Base-by-base conservation (phyloP, 1,284 basidiomycete species). In the Schizophyllum amplum region DNA sequence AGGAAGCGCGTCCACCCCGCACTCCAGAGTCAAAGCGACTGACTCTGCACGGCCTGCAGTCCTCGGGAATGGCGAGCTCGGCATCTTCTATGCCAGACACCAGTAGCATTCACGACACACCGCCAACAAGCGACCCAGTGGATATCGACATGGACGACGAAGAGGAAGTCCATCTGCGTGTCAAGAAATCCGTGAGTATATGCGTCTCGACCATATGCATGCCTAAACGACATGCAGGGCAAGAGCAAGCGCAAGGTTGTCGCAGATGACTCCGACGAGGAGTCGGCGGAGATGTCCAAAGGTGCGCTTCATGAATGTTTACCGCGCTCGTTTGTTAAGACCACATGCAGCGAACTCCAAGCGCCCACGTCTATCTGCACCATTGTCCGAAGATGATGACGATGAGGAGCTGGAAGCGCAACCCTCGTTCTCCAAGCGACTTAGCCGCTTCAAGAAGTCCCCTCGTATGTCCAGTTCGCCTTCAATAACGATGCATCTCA, bases 181-280 rank as follows among this genome's bases (percentile, higher is more conserved):
- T 66, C 20, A 72, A 69, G 60, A 62, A 52, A 58, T 17, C 51
- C 23, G 27, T 13, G 13, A 24, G 5, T 47, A 17, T 33, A 4
- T 42, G 48, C 53, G 25, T 53, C 21, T n/a, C 13, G 51, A 57
- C 27, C n/a, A 46, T 52, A 23, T 53, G 22, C 15, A 11, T 48
- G 23, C 27, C 55, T 50, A 52, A 47, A 4, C 4, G 27, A 23
- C 57, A 22, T 51, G 13, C 25, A 73, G 68, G 62, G 55, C 3
- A 71, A 76, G 13, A 68, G 71, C 48, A 90, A 91, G 68, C 83
- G 88, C 46, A 90, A 89, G 69, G 75, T 84, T n/a, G 65, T 85
- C 11, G 63, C 84, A 20, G 79, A 80, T 5, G 86, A 87, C 61
- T 87, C 86, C 0, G 87, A 90, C 58, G 83, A 86, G 25, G 85